Base-by-base conservation (phyloP, 2,329 filamentous ascomycete genomes). In the Aspergillus tanneri region DNA sequence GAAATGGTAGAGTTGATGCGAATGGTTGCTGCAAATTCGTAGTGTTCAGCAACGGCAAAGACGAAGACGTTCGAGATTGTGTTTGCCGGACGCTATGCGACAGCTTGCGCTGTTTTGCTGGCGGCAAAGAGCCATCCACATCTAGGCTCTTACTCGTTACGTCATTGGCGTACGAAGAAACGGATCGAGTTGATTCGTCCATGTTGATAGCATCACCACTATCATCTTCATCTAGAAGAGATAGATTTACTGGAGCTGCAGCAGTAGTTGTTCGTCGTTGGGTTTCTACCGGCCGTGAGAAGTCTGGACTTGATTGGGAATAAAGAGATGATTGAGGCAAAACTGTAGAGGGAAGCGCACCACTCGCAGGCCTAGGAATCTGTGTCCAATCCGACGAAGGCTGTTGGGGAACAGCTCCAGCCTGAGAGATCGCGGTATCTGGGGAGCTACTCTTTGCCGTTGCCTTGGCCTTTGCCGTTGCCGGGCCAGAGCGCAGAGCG, bases 171-270 rank as follows among this genome's bases (percentile, higher is more conserved):
- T 62, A 66, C 10, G 56, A 51, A 3, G 58, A 44, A 24, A 49
- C 41, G 19, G 56, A 46, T 19, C 56, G 55, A 36, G 52, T 47
- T 14, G 57, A 42, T 28, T 60, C 56, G 40, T 49, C 49, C 24
- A 56, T 25, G 37, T 55, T 64, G 21, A 66, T 56, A 36, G 72
- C 68, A 52, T 72, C 71, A 2, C 73, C 72, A 39, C 77, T 73
- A 24, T 81, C 78, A 41, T 81, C 78, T 28, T 82, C 80, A 50
- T 83, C 80, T 5, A 78, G 70, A 4, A 83, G 69, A 3, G 78
- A 80, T 22, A 84, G 63, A 43, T 76, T 77, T 47, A 83, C 78
- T 2, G 80, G 78, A 2, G 71, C 69, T 2, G 73, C 68, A 4
- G 70, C 66, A 9, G 55, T 54, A 45, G 61, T 67, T 11, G 64